A percentile compares a stretch with the other conserved stretches of the same genome.
Evolutionary conservation across 2,329 filamentous ascomycete genomes (phyloP).

Genomic region (Neofusicoccum ribis): DNA sequence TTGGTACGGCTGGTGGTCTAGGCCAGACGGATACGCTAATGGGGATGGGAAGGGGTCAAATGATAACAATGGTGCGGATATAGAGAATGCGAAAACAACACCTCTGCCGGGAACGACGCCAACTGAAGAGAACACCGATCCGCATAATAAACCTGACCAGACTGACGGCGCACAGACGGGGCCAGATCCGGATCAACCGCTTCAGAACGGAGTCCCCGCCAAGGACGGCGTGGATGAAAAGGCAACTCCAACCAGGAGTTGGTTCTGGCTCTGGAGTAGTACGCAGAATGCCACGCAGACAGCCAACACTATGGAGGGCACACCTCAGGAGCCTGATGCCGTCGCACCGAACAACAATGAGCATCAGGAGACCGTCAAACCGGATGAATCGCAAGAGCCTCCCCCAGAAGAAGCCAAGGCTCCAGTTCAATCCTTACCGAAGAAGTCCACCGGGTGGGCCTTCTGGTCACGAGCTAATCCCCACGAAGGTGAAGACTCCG

Average conservation of each 20-base stretch:
- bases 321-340: not conserved
- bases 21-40: constrained; percentile 49
- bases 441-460: constrained; percentile 68
- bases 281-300: constrained; percentile 44
- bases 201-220: not conserved
- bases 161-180: constrained; percentile 25
- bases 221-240: constrained; percentile 18
- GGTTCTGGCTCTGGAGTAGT: constrained; percentile 53
- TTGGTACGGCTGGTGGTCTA: constrained; percentile 54
- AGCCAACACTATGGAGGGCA: constrained; percentile 14
- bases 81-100: constrained; percentile 42
- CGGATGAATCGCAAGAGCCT: not conserved
- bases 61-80: constrained; percentile 24
- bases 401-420: constrained; percentile 21
- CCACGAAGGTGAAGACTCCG: constrained; percentile 54
- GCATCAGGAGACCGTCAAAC: not conserved
- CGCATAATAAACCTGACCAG: constrained; percentile 23
- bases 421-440: constrained; percentile 37
- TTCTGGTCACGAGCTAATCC: constrained; percentile 70
- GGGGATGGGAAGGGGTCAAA: constrained; percentile 32
- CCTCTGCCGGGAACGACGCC: constrained; percentile 42
- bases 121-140: constrained; percentile 33
- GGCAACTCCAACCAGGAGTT: constrained; percentile 38
- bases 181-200: not conserved
- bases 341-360: not conserved